Evolutionary conservation across 345 rosid species (phyloP), one percentile per base, ranked within the genome.

Genomic region (Trapa bicornis): DNA sequence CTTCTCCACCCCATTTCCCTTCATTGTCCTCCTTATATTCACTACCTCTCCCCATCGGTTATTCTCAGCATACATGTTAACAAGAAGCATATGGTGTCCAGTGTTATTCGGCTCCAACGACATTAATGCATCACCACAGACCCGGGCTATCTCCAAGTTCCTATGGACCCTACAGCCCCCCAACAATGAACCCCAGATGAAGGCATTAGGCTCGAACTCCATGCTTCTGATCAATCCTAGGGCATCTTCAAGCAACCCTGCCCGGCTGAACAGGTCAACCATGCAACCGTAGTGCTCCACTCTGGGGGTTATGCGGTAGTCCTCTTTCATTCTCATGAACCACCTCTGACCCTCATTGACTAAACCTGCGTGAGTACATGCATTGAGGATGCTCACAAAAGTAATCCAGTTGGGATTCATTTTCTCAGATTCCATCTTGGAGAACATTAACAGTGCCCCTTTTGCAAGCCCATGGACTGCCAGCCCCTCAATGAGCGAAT

Each of bases 281-380:
- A 87, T 78, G 76, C 93, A 86, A 73, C 98, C 94, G 37, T 82
- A 87, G 64, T 86, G 92, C 70, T 86, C 87, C 38, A 84, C 64
- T 67, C 71, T 68, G 16, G 86, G 84, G 66, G 56, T 56, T 56
- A 89, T 79, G 36, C 67, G 80, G 74, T 81, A 85, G 66, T 78
- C 80, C 65, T 47, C 15, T 10, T 67, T 75, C 90, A 89, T 87
- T 72, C 87, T 80, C 65, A 47, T 71, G 70, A 89, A 89, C 65
- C 71, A 75, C 68, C 47, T 69, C 54, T 75, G 81, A 45, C 96
- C 94, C 75, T 84, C 92, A 68, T 86, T 82, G n/a, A 86, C 86
- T 38, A 92, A 80, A 38, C 98, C 98, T 36, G 86, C 88, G 68
- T 87, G 98, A 72, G 87, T 77, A 76, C 91, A 92, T 14, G 94